Evolutionary conservation across 2,329 filamentous ascomycete genomes (phyloP), one percentile per base, ranked within the genome.

Genomic region (Ceratocystis ficicola): DNA sequence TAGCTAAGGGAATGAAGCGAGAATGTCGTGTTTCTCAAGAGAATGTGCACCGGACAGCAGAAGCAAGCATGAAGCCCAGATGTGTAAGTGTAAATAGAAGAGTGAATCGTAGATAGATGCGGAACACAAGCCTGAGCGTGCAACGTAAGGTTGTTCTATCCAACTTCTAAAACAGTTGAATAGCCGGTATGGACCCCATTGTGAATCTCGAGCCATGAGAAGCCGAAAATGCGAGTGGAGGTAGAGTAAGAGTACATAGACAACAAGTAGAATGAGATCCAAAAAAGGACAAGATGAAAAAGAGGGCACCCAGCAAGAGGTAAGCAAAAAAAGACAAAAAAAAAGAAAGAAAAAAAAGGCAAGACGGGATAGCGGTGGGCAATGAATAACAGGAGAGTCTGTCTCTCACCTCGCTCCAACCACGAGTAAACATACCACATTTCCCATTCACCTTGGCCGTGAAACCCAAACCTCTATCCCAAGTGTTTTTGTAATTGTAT

Each of bases 361-460:
- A 61, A 44, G 68, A 69, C 60, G 66, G 63, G 67, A 68, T 65
- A 67, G 50, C 48, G 68, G 63, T 48, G 65, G 46, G 63, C 69
- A 71, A 69, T 68, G 70, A 72, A 71, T 69, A 69, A 59, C 73
- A 70, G 71, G 69, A 71, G 68, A 70, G 22, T 63, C 41, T 30
- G 15, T 46, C 22, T 30, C 32, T 30, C 62, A 36, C 15, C 25
- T 62, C 60, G 52, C 36, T 57, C 48, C 60, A 65, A 60, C 44
- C 61, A 67, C 55, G 48, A 67, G 55, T 28, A 55, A 25, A 55
- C 50, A 55, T 55, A 25, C 50, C 55, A 67, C 62, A 41, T 30
- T 63, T 52, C 64, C 36, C 41, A 55, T 15, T 30, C 59, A 41
- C 20, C 41, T 62, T 62, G 59, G 41, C 32, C 36, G 59, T 62